Evolutionary conservation across 805 yeast species (phyloP), one percentile per base, ranked within the genome.

Genomic region (Tanozyma kutaoensis): DNA sequence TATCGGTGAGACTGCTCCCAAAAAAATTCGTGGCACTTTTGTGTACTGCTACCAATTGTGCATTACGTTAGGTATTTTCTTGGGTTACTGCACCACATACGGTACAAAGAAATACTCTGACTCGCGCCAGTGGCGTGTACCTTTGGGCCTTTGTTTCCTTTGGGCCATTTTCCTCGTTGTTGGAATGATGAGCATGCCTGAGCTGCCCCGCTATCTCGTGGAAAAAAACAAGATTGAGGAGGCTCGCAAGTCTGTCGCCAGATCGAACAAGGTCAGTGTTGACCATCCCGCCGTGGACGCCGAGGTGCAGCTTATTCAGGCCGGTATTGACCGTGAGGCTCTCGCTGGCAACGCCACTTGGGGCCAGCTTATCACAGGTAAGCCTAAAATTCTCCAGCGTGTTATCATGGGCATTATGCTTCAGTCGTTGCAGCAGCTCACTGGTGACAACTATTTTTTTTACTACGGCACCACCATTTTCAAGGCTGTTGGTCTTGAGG

Each of bases 201-300:
- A 21, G 13, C 11, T 12, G 7, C 23, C 23, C n/a, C 7, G 23
- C 7, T 76, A 47, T 54, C 62, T 76, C 51, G 59, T 70, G 34
- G 71, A 21, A 12, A 21, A 21, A 12, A 12, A 52, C 23, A 59
- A 52, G 30, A 35, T 21, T 12, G 23, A 21, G 13, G 23, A 21
- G 12, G 23, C 23, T 12, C 7, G 11, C 7, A 8, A 12, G 7
- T 21, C 23, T 12, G 11, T 21, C 36, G 23, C 23, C 23, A 21
- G 13, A 21, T 21, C 23, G 8, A 21, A 21, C 23, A 8, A 12
- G 10, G 23, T 21, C 13, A 7, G 8, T 21, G 13, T 7, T 8
- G 23, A 21, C 7, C n/a, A 21, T 9, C 23, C 23, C 7, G 10
- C 8, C 11, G 23, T 21, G 13, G 7, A 21, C 23, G 11, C 23